phyloP scores from a whole-genome alignment of 345 rosid genomes.

The Arabidopsis arenosa region DNA sequence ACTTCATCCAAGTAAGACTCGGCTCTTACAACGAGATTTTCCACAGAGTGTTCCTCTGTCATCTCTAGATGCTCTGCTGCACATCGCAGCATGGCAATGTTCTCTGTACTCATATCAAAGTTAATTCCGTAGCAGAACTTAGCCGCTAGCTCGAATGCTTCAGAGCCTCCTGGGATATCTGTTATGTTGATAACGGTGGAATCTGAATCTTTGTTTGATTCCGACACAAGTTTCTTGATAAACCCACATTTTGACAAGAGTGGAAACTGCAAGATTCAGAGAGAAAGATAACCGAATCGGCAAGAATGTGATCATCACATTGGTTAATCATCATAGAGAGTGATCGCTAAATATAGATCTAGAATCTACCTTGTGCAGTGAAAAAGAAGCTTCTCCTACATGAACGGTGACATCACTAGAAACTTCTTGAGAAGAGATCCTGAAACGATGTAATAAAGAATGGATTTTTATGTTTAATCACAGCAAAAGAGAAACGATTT shows the following conservation, averaged over 20 bases:
- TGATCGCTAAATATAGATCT: background rate
- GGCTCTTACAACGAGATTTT: constrained; percentile 69
- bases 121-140: constrained; percentile 93
- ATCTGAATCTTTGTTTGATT: constrained; percentile 63
- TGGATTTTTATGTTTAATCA: background rate
- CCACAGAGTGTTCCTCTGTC: constrained; percentile 81
- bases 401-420: constrained; percentile 88
- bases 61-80: constrained; percentile 88
- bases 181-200: constrained; percentile 57
- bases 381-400: constrained; percentile 75
- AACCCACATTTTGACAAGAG: constrained; percentile 78
- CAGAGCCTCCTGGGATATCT: constrained; percentile 73
- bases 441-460: constrained; percentile 40
- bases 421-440: constrained; percentile 96
- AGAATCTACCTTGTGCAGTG: constrained; percentile 75
- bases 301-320: constrained; percentile 26
- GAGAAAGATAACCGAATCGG: background rate
- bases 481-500: background rate
- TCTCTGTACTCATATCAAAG: constrained; percentile 78
- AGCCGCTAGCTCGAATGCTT: constrained; percentile 85
- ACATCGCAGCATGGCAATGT: constrained; percentile 80
- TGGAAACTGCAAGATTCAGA: constrained; percentile 67
- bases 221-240: constrained; percentile 69
- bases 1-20: constrained; percentile 85
- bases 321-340: constrained; percentile 8